Evolutionary conservation across 108 stramenopile genomes (phyloP).

Genomic region (Fragilariopsis cylindrus): DNA sequence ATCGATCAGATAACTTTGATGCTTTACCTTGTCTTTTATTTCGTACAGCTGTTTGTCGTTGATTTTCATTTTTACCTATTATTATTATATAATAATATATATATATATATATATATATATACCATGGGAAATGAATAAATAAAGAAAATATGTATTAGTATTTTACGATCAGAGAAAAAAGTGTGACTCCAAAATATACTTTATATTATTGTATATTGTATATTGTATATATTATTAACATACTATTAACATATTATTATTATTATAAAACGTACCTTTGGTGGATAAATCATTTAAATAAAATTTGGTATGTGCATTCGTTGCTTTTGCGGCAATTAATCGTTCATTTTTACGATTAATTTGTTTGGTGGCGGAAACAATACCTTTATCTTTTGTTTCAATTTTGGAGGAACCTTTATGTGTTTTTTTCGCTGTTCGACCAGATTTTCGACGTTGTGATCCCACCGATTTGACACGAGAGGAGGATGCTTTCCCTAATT

Average conservation of each 20-base stretch:
- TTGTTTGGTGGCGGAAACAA: slow-evolving; percentile 57
- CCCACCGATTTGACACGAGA: slow-evolving; percentile 28
- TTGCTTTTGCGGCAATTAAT: slow-evolving; percentile 72
- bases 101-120: no score
- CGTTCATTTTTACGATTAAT: slow-evolving; percentile 83
- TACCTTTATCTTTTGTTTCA: slow-evolving; percentile 18
- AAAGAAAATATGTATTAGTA: not conserved
- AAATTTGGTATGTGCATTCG: slow-evolving; percentile 60
- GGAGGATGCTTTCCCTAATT: slow-evolving; percentile 30
- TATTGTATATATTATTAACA: not conserved
- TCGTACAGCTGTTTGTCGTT: slow-evolving; percentile 38
- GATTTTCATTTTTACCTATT: slow-evolving; percentile 30
- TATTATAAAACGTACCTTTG: slow-evolving; percentile 58
- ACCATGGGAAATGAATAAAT: not conserved
- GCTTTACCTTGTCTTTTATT: slow-evolving; percentile 72
- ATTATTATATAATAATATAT: not conserved
- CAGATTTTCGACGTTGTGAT: slow-evolving; percentile 39
- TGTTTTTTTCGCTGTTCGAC: slow-evolving; percentile 37
- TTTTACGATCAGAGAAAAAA: no score
- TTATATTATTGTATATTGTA: not conserved
- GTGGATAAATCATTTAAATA: slow-evolving; percentile 70
- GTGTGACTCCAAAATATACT: no score
- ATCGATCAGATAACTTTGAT: slow-evolving; percentile 60
- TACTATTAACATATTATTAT: slow-evolving; percentile 36
- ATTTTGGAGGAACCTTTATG: slow-evolving; percentile 28